These are phyloP conservation scores for Gonapodya prolifera DNA, from an alignment of 192 early-diverging fungal species.

Conservation along the genomic window DNA sequence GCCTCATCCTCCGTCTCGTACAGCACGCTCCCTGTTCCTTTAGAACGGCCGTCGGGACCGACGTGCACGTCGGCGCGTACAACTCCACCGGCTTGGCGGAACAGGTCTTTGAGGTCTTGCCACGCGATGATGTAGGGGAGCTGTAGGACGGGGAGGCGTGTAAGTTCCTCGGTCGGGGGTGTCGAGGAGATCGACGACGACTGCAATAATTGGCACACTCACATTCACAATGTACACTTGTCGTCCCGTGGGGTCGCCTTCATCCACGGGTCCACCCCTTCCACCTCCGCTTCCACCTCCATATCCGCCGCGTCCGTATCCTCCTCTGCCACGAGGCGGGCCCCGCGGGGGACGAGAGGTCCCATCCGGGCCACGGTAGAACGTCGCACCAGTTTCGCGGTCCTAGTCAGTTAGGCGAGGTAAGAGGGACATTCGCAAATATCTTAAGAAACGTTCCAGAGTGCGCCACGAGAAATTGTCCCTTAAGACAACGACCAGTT, in stretches of 20 bases:
- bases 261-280: not conserved
- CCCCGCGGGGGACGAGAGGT: not conserved
- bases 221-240: slow-evolving; percentile 55
- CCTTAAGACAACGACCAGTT: too few relatives aligned
- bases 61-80: slow-evolving; percentile 55
- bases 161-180: not conserved
- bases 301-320: slow-evolving; percentile 8
- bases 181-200: not conserved
- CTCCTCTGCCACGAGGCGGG: slow-evolving; percentile 2
- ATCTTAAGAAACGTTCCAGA: not conserved
- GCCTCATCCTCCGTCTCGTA: slow-evolving; percentile 56
- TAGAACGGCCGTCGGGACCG: slow-evolving; percentile 47
- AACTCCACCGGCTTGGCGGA: slow-evolving; percentile 29
- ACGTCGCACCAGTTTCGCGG: slow-evolving; percentile 39
- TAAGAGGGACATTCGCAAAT: slow-evolving; percentile 7
- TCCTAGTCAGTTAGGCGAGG: slow-evolving; percentile 24
- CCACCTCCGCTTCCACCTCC: not conserved
- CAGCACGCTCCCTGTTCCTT: slow-evolving; percentile 58
- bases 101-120: slow-evolving; percentile 61
- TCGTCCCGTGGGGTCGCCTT: slow-evolving; percentile 24
- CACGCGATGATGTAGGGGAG: slow-evolving; percentile 64
- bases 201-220: slow-evolving; percentile 11
- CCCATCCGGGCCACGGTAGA: slow-evolving; percentile 9
- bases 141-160: slow-evolving; percentile 18
- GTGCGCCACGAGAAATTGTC: not conserved